Base-by-base conservation (phyloP, 2,329 filamentous ascomycete species). In the Paraconiothyrium brasiliense region DNA sequence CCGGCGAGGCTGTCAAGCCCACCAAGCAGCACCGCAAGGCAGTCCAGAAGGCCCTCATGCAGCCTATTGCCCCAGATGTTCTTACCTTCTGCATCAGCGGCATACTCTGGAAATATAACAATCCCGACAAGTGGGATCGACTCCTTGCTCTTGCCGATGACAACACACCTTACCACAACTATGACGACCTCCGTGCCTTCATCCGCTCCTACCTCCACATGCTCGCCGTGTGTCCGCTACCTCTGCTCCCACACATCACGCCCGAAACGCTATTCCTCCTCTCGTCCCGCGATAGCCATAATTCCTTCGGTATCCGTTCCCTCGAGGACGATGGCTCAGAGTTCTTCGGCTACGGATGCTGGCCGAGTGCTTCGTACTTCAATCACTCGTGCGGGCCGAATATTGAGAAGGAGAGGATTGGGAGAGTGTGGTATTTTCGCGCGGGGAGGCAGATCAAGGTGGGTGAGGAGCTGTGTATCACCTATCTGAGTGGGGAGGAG, bases 321-420 rank as follows among this genome's bases (percentile, higher is more conserved):
- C 74, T 80, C 4, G 79, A 79, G 54, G 81, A 82, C 54, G 81
- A 81, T 39, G 80, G 80, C 9, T 77, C 78, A 9, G 82, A 84
- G 67, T 84, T 83, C 67, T 80, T 84, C 62, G 82, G 82, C 16
- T 84, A 81, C 52, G 81, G 78, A 0, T 76, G 83, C 37, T 84
- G 82, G 77, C 79, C 82, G 0, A 69, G 71, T 5, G 82, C 82
- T 0, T 81, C 78, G 62, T 84, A 83, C 69, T 84, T 83, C 73
- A 84, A 84, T 55, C 82, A 84, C 63, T 79, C 76, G 5, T 84
- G 82, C 66, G 68, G 55, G 16, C 81, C 82, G 27, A 84, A 81
- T 47, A 63, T 84, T 1, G 69, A 68, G 48, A 84, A 84, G 75
- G 69, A 64, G 44, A 70, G 82, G 10, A 69, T 71, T 1, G 82